Conservation (phyloP, 306 rosid genomes). For the Cicer cuneatum region DNA sequence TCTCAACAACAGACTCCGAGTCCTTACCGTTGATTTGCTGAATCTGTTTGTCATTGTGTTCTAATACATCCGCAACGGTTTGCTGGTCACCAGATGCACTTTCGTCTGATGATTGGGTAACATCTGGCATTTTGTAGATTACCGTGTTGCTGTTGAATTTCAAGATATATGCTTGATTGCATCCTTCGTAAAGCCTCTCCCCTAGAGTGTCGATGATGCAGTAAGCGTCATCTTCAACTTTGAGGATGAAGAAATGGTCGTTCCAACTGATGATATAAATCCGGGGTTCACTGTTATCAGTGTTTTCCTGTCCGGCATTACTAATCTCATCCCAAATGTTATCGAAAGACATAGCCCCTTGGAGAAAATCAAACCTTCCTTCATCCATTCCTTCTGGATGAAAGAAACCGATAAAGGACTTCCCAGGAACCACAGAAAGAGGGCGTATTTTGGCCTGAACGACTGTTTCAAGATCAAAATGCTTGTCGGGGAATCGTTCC, state of each 20-base stretch:
- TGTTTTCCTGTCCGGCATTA: constrained; percentile 59
- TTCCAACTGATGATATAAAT: constrained; percentile 94
- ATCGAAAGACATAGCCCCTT: constrained; percentile 94
- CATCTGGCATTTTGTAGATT: constrained; percentile 63
- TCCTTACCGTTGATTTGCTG: constrained; percentile 56
- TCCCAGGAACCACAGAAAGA: constrained; percentile 73
- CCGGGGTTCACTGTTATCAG: constrained; percentile 60
- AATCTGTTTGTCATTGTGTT: constrained; percentile 54
- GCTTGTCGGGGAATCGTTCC: constrained; percentile 92
- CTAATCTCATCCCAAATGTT: constrained; percentile 98
- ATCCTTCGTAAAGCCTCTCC: constrained; percentile 97
- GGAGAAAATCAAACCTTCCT: constrained; percentile 86
- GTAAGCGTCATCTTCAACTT: constrained; percentile 87
- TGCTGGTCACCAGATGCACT: constrained; percentile 55
- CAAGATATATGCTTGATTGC: constrained; percentile 88
- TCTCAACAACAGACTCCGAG: constrained; percentile 51
- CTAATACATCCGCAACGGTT: constrained; percentile 53
- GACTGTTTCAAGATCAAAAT: constrained; percentile 95
- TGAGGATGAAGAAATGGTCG: constrained; percentile 97
- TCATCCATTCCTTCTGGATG: constrained; percentile 97
- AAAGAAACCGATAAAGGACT: constrained; percentile 91
- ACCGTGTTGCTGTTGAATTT: constrained; percentile 73
- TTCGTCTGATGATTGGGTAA: constrained; percentile 60
- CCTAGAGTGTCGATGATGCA: constrained; percentile 93
- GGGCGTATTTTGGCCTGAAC: constrained; percentile 92